Conservation (phyloP, 2,329 filamentous ascomycete species). For the Knufia petricola region DNA sequence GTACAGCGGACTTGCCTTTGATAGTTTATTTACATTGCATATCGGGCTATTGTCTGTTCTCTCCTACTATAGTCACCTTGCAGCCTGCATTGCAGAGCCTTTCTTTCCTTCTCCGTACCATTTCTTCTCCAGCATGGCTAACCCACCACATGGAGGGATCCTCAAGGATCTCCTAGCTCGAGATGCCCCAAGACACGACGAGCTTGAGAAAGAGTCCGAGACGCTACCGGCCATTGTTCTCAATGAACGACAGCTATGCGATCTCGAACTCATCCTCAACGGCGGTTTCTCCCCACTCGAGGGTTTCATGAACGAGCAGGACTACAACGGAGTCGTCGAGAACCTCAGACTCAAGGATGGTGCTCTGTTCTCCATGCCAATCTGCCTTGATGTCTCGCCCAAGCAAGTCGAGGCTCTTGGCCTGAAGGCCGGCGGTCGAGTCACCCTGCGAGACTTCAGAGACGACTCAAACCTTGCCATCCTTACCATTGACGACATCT, state of each 20-base stretch:
- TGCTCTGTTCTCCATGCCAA: constrained; percentile 91
- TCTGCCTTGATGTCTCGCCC: constrained; percentile 77
- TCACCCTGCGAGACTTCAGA: constrained; percentile 88
- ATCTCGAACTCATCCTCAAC: constrained; percentile 93
- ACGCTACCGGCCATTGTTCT: constrained; percentile 73
- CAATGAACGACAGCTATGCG: constrained; percentile 90
- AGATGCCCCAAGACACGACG: constrained; percentile 70
- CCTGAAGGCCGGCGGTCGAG: constrained; percentile 68
- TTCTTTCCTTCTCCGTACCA: background rate
- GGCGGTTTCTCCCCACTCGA: constrained; percentile 96
- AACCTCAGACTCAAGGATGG: constrained; percentile 79
- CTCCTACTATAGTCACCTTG: background rate
- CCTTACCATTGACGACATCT: constrained; percentile 88
- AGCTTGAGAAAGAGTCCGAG: constrained; percentile 79
- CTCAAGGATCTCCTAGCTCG: constrained; percentile 96
- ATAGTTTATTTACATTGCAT: background rate
- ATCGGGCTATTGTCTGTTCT: background rate
- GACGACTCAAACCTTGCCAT: constrained; percentile 96
- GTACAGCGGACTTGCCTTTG: background rate
- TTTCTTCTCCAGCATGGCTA: constrained; percentile 33
- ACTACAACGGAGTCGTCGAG: constrained; percentile 89
- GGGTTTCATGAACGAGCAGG: constrained; percentile 95
- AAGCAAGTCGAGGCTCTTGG: constrained; percentile 63
- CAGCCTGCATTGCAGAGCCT: background rate
- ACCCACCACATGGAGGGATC: constrained; percentile 71